Conservation (phyloP, 116 monocot species). For the Iris pallida region DNA sequence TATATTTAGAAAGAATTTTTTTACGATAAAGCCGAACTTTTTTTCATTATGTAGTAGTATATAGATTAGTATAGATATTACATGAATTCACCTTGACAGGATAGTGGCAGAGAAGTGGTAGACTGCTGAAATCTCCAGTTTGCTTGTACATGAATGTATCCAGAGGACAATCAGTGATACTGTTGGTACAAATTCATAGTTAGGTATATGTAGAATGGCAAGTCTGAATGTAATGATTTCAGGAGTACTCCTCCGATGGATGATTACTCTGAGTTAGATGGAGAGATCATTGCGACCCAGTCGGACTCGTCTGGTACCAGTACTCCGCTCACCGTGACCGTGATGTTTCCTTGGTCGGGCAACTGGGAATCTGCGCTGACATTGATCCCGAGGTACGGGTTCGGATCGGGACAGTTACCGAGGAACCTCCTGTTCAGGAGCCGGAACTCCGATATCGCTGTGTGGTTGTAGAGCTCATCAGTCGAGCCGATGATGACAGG, state of each 20-base stretch:
- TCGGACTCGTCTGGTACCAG: conserved; percentile 35
- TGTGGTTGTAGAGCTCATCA: conserved; percentile 3
- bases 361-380: conserved; percentile 24
- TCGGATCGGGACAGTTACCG: conserved; percentile 19
- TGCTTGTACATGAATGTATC: conserved; percentile 29
- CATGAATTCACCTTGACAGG: conserved; percentile 59
- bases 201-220: neutral
- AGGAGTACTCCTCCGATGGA: too few relatives aligned
- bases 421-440: conserved; percentile 48
- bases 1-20: too few relatives aligned
- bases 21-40: too few relatives aligned
- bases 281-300: conserved; percentile 77
- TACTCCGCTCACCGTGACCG: conserved; percentile 58
- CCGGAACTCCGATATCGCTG: conserved; percentile 48
- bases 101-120: conserved; percentile 78
- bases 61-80: too few relatives aligned
- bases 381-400: conserved; percentile 37
- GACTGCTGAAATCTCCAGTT: conserved; percentile 54
- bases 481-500: conserved; percentile 8
- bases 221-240: neutral
- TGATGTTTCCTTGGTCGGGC: conserved; percentile 44
- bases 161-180: conserved; percentile 41
- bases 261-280: conserved; percentile 40
- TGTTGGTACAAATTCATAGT: conserved; percentile 7
- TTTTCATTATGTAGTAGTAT: too few relatives aligned